Evolutionary conservation across 768 basidiomycete species (phyloP).

Genomic region (Rhodotorula kratochvilovae): DNA sequence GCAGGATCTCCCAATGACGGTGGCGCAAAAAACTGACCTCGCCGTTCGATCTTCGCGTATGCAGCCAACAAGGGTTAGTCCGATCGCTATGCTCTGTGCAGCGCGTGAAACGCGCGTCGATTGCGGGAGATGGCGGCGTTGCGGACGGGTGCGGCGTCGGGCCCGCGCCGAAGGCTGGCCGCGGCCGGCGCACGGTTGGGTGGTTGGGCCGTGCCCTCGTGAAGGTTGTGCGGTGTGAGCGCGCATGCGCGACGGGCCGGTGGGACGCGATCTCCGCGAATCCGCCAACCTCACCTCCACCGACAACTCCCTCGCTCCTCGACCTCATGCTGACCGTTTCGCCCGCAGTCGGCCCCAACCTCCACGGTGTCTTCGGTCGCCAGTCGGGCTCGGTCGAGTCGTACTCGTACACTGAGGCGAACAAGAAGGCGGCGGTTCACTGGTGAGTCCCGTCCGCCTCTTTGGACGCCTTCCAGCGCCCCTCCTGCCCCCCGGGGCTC

Average conservation of each 20-base stretch:
- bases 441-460: slow-evolving; percentile 53
- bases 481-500: not conserved
- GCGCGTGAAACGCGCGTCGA: not conserved
- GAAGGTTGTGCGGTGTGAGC: too few relatives aligned
- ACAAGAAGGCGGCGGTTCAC: slow-evolving; percentile 84
- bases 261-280: too few relatives aligned
- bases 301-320: too few relatives aligned
- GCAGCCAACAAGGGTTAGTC: slow-evolving; percentile 42
- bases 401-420: slow-evolving; percentile 79
- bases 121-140: not conserved
- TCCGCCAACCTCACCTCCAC: too few relatives aligned
- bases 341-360: slow-evolving; percentile 82
- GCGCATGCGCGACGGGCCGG: too few relatives aligned
- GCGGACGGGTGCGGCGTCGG: not conserved
- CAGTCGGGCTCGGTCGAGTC: slow-evolving; percentile 74
- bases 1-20: not conserved
- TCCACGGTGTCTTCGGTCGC: slow-evolving; percentile 60
- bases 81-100: too few relatives aligned
- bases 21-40: slow-evolving; percentile 1
- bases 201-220: too few relatives aligned
- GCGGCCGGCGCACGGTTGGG: too few relatives aligned
- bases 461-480: not conserved
- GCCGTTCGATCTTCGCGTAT: too few relatives aligned
- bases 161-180: not conserved
- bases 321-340: too few relatives aligned